Evolutionary conservation across 2,329 filamentous ascomycete species (phyloP), one percentile per base, ranked within the genome.

Genomic region (Parastagonospora nodorum): DNA sequence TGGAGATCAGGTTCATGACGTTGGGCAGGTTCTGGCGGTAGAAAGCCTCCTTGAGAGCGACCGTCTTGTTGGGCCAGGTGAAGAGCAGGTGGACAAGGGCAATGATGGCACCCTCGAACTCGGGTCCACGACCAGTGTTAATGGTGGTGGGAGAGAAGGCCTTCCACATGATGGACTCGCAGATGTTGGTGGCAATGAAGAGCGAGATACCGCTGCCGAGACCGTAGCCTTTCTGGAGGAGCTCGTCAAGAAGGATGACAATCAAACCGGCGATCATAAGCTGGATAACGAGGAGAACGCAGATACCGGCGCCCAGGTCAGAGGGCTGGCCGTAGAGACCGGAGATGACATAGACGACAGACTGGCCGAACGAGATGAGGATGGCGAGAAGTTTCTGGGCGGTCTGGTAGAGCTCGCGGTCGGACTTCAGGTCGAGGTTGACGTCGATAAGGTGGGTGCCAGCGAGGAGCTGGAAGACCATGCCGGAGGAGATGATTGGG

Each of bases 91-190:
- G 94, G 83, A 99, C 94, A 63, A 99, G 88, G 58, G 93, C 93
- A 75, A 97, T 96, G 74, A 97, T 92, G 60, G 94, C 94, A 75
- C 93, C 94, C 84, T 99, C 94, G 72, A 97, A 99, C 81, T 99
- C 94, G 69, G 95, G 95, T 55, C 94, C 94, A 84, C 94, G 92
- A 66, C 94, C 94, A 63, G 95, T 99, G 85, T 99, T 99, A 82
- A 97, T 95, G 74, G 94, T 97, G 54, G 92, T 97, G 50, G 95
- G 95, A 45, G 93, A 97, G 84, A 99, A 97, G 45, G 95, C 94
- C 85, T 97, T 97, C 94, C 94, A 99, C 81, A 99, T 89, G 77
- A 99, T 99, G 50, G 93, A 97, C 84, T 99, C 94, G 90, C 94
- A 99, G 73, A 99, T 97, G 85, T 97, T 97, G 82, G 94, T 99